Evolutionary conservation across 176 grass and related monocot species (phyloP).

Genomic region (Canna indica): DNA sequence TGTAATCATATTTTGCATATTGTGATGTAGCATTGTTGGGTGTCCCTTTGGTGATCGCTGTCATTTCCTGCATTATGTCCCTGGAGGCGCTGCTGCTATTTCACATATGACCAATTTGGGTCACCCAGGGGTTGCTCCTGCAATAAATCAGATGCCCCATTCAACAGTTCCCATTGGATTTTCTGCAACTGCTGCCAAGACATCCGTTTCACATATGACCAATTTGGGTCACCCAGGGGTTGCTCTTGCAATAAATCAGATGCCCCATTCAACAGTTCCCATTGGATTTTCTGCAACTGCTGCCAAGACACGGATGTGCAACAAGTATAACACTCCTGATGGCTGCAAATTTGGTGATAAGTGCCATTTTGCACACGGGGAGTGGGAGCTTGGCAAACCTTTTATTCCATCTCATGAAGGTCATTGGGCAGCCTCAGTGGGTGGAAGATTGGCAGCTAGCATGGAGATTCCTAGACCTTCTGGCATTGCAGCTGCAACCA

Average conservation of each 20-base stretch:
- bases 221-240: slow-evolving; percentile 33
- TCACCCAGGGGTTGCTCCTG: slow-evolving; percentile 27
- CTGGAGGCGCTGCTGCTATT: slow-evolving; percentile 50
- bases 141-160: slow-evolving; percentile 31
- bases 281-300: slow-evolving; percentile 26
- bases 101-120: slow-evolving; percentile 61
- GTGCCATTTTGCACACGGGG: slow-evolving; percentile 76
- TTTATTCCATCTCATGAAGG: slow-evolving; percentile 22
- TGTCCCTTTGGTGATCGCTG: slow-evolving; percentile 78
- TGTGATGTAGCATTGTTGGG: slow-evolving; percentile 46
- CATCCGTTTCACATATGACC: too few relatives aligned
- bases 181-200: slow-evolving; percentile 35
- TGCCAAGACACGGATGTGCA: slow-evolving; percentile 62
- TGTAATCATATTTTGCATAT: neutral
- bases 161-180: slow-evolving; percentile 20
- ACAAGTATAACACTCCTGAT: slow-evolving; percentile 69
- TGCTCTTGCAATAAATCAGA: slow-evolving; percentile 35
- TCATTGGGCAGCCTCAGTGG: slow-evolving; percentile 25
- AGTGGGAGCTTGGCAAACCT: slow-evolving; percentile 59
- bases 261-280: slow-evolving; percentile 16
- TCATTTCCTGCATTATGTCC: slow-evolving; percentile 76
- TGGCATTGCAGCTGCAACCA: slow-evolving; percentile 33
- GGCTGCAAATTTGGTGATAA: slow-evolving; percentile 77
- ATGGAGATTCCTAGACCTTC: slow-evolving; percentile 23
- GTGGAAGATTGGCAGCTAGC: slow-evolving; percentile 24